Percentiles rank a stretch among this genome's conserved stretches.
These are phyloP conservation scores for Chalciporus sphaerocephalus DNA, from an alignment of 768 basidiomycete species.

Conservation along the genomic window DNA sequence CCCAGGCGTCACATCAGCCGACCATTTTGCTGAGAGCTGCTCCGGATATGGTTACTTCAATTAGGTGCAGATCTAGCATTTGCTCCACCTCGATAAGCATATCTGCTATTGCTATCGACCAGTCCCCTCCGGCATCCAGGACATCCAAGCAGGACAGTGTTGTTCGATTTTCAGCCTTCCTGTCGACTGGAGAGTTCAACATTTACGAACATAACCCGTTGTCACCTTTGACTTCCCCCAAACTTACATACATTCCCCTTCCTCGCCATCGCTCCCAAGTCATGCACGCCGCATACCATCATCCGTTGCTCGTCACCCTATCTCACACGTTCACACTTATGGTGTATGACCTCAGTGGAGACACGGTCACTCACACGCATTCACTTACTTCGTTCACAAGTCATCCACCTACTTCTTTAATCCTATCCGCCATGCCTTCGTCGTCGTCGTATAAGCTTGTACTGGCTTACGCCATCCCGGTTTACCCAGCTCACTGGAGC, in stretches of 20 bases:
- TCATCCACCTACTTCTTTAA: slow-evolving; percentile 74
- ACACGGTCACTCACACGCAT: slow-evolving; percentile 52
- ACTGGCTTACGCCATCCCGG: slow-evolving; percentile 68
- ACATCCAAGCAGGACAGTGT: slow-evolving; percentile 25
- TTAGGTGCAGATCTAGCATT: slow-evolving; percentile 42
- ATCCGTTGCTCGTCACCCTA: slow-evolving; percentile 71
- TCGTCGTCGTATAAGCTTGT: slow-evolving; percentile 64
- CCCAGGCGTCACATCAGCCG: slow-evolving; percentile 26
- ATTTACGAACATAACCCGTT: slow-evolving; percentile 53
- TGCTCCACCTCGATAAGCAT: slow-evolving; percentile 38
- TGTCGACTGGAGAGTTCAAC: slow-evolving; percentile 66
- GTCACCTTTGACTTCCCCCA: slow-evolving; percentile 37
- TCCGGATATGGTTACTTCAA: slow-evolving; percentile 29
- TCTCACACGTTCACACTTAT: slow-evolving; percentile 64
- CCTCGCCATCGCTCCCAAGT: slow-evolving; percentile 43
- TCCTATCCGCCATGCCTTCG: slow-evolving; percentile 59
- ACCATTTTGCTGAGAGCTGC: slow-evolving; percentile 21
- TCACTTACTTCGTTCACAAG: slow-evolving; percentile 74
- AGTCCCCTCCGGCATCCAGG: slow-evolving; percentile 52
- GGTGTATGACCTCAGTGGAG: slow-evolving; percentile 63
- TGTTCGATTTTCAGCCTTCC: slow-evolving; percentile 52
- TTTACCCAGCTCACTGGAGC: slow-evolving; percentile 80
- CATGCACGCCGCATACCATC: slow-evolving; percentile 68
- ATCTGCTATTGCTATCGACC: slow-evolving; percentile 69
- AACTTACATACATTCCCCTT: slow-evolving; percentile 46